Evolutionary conservation across 176 grass and related monocot genomes (phyloP), one percentile per base, ranked within the genome.

Genomic region (Aegilops speltoides): DNA sequence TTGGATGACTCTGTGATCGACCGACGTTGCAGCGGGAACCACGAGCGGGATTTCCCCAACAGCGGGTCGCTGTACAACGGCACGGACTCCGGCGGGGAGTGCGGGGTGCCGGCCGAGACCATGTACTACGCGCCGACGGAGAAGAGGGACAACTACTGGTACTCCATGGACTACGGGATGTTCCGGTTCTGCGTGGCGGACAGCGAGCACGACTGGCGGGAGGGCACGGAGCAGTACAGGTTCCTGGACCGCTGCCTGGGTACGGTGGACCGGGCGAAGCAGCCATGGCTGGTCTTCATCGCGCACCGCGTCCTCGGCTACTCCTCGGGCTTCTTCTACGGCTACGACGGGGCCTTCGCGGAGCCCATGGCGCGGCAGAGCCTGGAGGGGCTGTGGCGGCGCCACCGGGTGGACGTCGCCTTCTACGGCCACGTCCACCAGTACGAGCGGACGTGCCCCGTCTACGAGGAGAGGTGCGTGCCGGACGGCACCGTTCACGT

Each of bases 391-490:
- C 91, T 98, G 9, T 94, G 91, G 96, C 96, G 89, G 78, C 84
- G 88, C 64, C 86, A 98, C 63, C 45, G 84, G 68, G 96, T 98
- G 31, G 93, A 95, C 65, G 32, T 98, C 3, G 96, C 91, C 4
- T 94, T 98, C 78, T 98, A 89, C 16, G 93, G 96, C 16, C 93
- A 98, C 22, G 88, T 89, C 34, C 96, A 98, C 83, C 92, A 98
- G 87, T 98, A 98, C 45, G 91, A 95, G 88, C 83, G 96, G 68
- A 95, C 93, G 3, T 98, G 96, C 48, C 93, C 96, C 0, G 54
- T 98, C 26, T 98, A 95, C 50, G 83, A 95, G 92, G 93, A 76
- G 73, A 50, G 19, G 74, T 77, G 74, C 25, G 12, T 63, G 78
- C 60, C 87, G 86, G 80, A 66, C 81, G 93, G 93, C 38, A 98